These are phyloP conservation scores for Gossypium trilobum DNA, from an alignment of 441 rosid species.

Conservation along the genomic window DNA sequence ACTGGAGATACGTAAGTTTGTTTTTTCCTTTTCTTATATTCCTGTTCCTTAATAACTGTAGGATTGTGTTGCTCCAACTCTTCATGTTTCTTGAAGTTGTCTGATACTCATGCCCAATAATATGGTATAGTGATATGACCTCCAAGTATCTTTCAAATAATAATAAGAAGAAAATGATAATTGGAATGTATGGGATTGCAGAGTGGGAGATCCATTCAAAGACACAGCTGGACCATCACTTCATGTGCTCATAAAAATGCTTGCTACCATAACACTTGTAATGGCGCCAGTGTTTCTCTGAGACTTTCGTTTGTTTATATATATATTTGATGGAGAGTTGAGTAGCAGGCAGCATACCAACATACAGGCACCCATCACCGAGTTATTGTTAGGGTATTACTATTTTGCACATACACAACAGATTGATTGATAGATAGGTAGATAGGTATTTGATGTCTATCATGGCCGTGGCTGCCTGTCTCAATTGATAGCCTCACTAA, in stretches of 20 bases:
- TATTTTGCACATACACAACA: not conserved
- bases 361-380: not conserved
- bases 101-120: not conserved
- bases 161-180: not conserved
- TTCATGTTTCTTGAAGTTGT: not conserved
- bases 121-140: not conserved
- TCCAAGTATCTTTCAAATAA: not conserved
- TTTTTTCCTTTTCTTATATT: not conserved
- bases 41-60: not conserved
- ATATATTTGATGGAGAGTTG: not conserved
- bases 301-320: constrained; percentile 4
- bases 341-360: not conserved
- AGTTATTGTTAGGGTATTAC: not conserved
- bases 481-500: not conserved
- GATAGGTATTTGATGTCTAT: not conserved
- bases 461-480: not conserved
- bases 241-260: constrained; percentile 92
- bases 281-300: constrained; percentile 39
- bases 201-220: constrained; percentile 97
- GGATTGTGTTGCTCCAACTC: not conserved
- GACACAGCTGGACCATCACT: constrained; percentile 98
- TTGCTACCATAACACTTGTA: constrained; percentile 79
- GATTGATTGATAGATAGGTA: not conserved
- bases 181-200: constrained; percentile 25
- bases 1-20: constrained; percentile 90